These are phyloP conservation scores for Penicillium goetzii DNA, from an alignment of 495 filamentous ascomycete genomes.

Conservation along the genomic window DNA sequence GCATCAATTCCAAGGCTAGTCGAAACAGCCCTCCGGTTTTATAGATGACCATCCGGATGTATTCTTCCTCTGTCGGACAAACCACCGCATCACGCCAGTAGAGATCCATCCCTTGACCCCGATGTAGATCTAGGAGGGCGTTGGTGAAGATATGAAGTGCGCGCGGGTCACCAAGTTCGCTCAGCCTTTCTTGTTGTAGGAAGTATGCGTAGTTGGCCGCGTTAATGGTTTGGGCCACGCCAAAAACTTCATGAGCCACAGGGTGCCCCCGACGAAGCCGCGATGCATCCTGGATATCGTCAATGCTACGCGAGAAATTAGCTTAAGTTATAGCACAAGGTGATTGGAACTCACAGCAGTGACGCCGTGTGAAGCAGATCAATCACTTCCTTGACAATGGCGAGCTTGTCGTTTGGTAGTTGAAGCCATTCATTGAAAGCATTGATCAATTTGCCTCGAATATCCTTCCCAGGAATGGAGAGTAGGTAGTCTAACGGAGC, in stretches of 20 bases:
- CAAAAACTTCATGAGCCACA: not conserved
- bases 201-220: not conserved
- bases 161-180: not conserved
- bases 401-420: not conserved
- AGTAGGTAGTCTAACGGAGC: not conserved
- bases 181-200: not conserved
- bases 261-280: not conserved
- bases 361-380: not conserved
- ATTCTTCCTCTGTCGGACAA: not conserved
- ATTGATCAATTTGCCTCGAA: not conserved
- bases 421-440: constrained; percentile 1
- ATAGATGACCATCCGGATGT: not conserved
- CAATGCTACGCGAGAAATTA: not conserved
- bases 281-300: not conserved
- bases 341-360: not conserved
- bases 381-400: not conserved
- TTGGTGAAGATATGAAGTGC: not conserved
- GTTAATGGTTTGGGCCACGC: not conserved
- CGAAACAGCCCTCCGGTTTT: not conserved
- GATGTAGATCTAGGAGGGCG: constrained; percentile 1
- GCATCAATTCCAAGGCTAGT: constrained; percentile 2
- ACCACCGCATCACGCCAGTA: constrained; percentile 3
- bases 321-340: not conserved
- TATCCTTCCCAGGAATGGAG: not conserved
- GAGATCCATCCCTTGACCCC: constrained; percentile 4